Percentiles rank a stretch among this genome's conserved stretches.
Evolutionary conservation across 805 yeast genomes (phyloP).

Genomic region (Candida rishiriensis): DNA sequence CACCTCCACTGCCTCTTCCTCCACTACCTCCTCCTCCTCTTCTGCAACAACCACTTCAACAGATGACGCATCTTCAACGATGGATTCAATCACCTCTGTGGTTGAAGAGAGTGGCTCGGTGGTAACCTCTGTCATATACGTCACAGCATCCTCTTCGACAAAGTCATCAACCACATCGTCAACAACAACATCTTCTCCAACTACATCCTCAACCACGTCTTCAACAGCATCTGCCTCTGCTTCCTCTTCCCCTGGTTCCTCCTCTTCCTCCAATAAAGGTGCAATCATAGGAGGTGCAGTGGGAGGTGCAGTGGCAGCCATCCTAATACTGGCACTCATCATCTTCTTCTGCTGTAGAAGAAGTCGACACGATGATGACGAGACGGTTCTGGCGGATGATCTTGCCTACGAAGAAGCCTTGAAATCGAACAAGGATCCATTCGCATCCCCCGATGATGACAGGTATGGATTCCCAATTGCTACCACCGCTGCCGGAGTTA

Average conservation of each 20-base stretch:
- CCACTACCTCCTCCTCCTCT: constrained; percentile 14
- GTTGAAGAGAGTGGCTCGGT: constrained; percentile 20
- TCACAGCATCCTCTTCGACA: constrained; percentile 22
- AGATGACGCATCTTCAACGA: constrained; percentile 11
- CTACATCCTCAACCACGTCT: constrained; percentile 11
- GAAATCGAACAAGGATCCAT: constrained; percentile 56
- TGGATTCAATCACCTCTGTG: constrained; percentile 12
- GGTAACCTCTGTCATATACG: constrained; percentile 23
- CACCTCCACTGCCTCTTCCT: constrained; percentile 9
- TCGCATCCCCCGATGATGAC: constrained; percentile 54
- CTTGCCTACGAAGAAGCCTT: constrained; percentile 55
- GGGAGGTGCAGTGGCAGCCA: constrained; percentile 32
- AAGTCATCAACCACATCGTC: neutral
- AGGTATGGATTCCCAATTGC: constrained; percentile 23
- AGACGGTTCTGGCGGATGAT: constrained; percentile 43
- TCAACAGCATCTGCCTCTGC: constrained; percentile 22
- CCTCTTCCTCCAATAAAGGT: constrained; percentile 24
- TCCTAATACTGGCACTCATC: constrained; percentile 20
- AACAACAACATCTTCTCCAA: constrained; percentile 6
- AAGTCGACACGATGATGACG: constrained; percentile 32
- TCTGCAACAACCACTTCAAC: constrained; percentile 3
- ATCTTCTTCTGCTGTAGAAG: constrained; percentile 33
- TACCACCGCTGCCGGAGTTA: constrained; percentile 14
- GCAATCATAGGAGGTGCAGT: constrained; percentile 35
- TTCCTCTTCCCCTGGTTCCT: constrained; percentile 14